These are phyloP conservation scores for Pythium insidiosum DNA, from an alignment of 352 stramenopile species.

Conservation along the genomic window DNA sequence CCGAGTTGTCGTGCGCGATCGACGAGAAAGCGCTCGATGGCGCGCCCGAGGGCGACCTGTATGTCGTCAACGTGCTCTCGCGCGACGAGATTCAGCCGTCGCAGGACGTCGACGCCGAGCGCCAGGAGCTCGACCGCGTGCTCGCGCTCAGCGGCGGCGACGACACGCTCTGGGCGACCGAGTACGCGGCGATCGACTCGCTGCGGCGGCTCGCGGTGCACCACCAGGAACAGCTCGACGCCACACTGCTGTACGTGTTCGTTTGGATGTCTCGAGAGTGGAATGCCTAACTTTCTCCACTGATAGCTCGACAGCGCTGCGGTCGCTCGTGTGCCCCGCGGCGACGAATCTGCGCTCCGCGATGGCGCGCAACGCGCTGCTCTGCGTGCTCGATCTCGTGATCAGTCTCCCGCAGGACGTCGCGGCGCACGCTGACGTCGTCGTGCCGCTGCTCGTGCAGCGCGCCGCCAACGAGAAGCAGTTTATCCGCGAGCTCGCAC, in stretches of 20 bases:
- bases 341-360: constrained; percentile 50
- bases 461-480: constrained; percentile 62
- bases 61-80: constrained; percentile 39
- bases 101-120: constrained; percentile 19
- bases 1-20: constrained; percentile 12
- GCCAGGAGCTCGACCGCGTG: constrained; percentile 23
- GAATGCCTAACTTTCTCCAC: too few species aligned
- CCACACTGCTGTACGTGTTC: constrained; percentile 7
- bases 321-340: constrained; percentile 44
- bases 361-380: constrained; percentile 54
- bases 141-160: background rate
- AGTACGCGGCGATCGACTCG: constrained; percentile 18
- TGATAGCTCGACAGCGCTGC: constrained; percentile 3
- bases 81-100: constrained; percentile 36
- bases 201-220: constrained; percentile 16
- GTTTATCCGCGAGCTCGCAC: constrained; percentile 57
- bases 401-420: constrained; percentile 12
- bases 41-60: constrained; percentile 48
- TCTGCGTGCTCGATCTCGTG: constrained; percentile 59
- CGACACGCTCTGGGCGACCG: constrained; percentile 8
- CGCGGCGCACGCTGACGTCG: constrained; percentile 12
- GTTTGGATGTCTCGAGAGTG: too few species aligned
- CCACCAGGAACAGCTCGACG: constrained; percentile 7
- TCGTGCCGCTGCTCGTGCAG: constrained; percentile 45
- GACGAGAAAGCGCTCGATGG: constrained; percentile 34